Evolutionary conservation across 2,329 filamentous ascomycete species (phyloP), one percentile per base, ranked within the genome.

Genomic region (Cordyceps cateniannulata): DNA sequence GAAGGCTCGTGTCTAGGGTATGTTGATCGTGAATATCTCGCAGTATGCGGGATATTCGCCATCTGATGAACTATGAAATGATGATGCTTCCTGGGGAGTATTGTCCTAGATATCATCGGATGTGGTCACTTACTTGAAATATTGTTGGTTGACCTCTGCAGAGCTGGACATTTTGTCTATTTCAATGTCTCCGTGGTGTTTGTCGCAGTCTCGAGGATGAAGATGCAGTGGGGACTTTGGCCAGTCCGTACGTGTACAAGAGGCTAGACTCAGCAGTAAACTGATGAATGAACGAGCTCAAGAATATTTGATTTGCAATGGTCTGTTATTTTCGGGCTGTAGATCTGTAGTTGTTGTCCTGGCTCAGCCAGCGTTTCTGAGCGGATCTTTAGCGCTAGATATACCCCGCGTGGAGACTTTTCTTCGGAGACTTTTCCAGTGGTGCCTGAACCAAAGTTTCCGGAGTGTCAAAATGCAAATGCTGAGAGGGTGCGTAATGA

Each of bases 51-150:
- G 8, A 8, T 29, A 29, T 35, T 12, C 32, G 29, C 29, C 12
- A 32, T 32, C 12, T 32, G 8, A 40, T 16, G 38, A 16, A n/a
- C 10, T n/a, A 16, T 40, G 38, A 40, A 40, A 40, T 40, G 12
- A 32, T 9, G 8, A 32, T 32, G 12, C 29, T 10, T 3, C 29
- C 2, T 32, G 29, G 29, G 3, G 6, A 4, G n/a, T n/a, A n/a
- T 29, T 29, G 4, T 29, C 27, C 27, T 12, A 35, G 8, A 3
- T 12, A 18, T 18, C 6, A 29, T 49, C 5, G 8, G 24, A 49
- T n/a, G 27, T n/a, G 24, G 3, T 51, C 50, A 69, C 76, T 68
- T 67, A 79, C 77, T 78, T 73, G 70, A 79, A 79, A 62, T 73
- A 74, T 38, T 70, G 69, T 69, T 75, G 69, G 66, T 79, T 79